Conservation (phyloP, 441 rosid species). For the Erysimum cheiri region DNA sequence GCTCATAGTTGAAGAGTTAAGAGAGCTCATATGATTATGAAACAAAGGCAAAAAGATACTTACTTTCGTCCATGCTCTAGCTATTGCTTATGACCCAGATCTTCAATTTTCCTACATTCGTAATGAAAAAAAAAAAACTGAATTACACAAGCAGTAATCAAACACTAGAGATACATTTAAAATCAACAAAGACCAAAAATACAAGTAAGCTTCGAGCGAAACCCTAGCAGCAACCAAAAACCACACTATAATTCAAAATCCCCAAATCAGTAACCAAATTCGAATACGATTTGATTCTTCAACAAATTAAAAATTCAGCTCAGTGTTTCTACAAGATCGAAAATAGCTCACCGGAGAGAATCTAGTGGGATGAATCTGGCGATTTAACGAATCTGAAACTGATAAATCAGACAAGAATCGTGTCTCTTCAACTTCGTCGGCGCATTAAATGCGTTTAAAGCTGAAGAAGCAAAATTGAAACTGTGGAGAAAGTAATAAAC, state of each 20-base stretch:
- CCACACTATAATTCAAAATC: background rate
- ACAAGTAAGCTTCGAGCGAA: background rate
- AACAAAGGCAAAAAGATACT: constrained; percentile 17
- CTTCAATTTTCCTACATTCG: constrained; percentile 31
- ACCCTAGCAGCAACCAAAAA: constrained; percentile 19
- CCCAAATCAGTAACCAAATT: constrained; percentile 10
- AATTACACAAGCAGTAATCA: background rate
- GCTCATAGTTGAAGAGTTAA: background rate
- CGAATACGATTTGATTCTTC: background rate
- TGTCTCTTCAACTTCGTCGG: constrained; percentile 41
- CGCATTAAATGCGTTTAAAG: constrained; percentile 39
- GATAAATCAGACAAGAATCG: constrained; percentile 14
- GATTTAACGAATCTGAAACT: constrained; percentile 2
- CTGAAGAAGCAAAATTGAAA: constrained; percentile 12
- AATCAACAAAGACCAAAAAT: background rate
- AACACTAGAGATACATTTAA: background rate
- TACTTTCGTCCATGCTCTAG: constrained; percentile 40
- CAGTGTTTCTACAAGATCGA: constrained; percentile 16
- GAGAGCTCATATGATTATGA: background rate
- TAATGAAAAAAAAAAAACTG: background rate
- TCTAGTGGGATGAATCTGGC: background rate
- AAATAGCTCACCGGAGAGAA: constrained; percentile 31
- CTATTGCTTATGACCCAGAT: constrained; percentile 25
- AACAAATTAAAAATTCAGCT: background rate
- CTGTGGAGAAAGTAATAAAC: background rate